Conservation (phyloP, 257 asterid genomes). For the Nicotiana tomentosiformis region DNA sequence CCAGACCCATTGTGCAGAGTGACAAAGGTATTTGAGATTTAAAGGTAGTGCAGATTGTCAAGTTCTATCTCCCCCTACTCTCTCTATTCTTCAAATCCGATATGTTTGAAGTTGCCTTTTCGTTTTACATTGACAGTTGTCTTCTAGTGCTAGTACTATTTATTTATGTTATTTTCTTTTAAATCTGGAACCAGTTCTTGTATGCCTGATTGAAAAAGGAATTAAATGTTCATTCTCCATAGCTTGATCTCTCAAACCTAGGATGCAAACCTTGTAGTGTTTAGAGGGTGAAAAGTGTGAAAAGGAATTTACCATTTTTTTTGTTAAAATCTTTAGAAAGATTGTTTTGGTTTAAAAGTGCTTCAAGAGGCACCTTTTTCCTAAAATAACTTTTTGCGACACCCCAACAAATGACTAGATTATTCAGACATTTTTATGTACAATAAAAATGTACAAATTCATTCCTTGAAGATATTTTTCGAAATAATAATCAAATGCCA, state of each 20-base stretch:
- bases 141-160: background rate
- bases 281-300: too few species aligned
- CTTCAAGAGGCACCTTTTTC: background rate
- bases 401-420: too few species aligned
- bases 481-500: too few species aligned
- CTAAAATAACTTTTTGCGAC: background rate
- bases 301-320: background rate
- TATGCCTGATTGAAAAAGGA: background rate
- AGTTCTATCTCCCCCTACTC: background rate
- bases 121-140: background rate
- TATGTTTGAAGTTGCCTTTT: background rate
- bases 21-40: background rate
- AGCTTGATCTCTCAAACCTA: too few species aligned
- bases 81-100: background rate
- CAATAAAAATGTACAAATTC: too few species aligned
- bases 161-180: background rate
- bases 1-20: background rate
- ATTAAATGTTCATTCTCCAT: background rate
- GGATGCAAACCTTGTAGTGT: too few species aligned
- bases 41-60: slow-evolving; percentile 1
- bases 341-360: background rate
- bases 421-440: too few species aligned
- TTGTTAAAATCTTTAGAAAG: background rate
- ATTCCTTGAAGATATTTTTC: too few species aligned
- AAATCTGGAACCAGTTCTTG: background rate